These are phyloP conservation scores for Pseudisothecium myosuroides DNA, from an alignment of 225 moss, liverwort and hornwort genomes.

Conservation along the genomic window DNA sequence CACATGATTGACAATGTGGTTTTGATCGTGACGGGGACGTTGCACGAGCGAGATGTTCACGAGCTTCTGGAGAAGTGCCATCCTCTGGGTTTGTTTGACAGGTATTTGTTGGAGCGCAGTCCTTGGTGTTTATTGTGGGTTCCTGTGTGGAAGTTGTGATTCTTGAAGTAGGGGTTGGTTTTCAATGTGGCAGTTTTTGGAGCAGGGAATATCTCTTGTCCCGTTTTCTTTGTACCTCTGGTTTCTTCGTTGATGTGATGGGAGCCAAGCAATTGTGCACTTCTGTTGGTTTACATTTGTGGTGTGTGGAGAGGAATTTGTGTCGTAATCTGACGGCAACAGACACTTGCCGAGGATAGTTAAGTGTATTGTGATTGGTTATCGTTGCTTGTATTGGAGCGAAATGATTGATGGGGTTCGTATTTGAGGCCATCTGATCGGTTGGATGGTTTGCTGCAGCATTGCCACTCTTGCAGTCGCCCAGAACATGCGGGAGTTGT, in stretches of 20 bases:
- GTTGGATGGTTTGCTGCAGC: conserved; percentile 29
- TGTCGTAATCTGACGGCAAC: background rate
- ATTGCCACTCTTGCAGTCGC: conserved; percentile 93
- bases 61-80: conserved; percentile 98
- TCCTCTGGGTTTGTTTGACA: conserved; percentile 98
- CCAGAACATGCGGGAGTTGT: conserved; percentile 95
- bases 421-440: background rate
- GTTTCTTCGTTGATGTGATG: background rate
- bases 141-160: background rate
- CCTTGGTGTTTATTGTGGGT: background rate
- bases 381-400: background rate
- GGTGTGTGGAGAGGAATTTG: background rate
- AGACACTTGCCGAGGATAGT: background rate
- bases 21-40: conserved; percentile 91
- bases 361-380: background rate
- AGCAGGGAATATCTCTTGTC: background rate
- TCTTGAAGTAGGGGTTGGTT: background rate
- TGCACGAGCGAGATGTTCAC: conserved; percentile 92
- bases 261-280: background rate
- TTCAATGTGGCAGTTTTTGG: background rate
- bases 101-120: conserved; percentile 14
- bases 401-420: background rate
- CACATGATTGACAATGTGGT: conserved; percentile 99
- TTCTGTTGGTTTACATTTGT: background rate
- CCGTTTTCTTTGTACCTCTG: background rate